Percentiles rank a stretch among this genome's conserved stretches.
Conservation (phyloP, 176 grass and related monocot genomes). For the Bromus sterilis region DNA sequence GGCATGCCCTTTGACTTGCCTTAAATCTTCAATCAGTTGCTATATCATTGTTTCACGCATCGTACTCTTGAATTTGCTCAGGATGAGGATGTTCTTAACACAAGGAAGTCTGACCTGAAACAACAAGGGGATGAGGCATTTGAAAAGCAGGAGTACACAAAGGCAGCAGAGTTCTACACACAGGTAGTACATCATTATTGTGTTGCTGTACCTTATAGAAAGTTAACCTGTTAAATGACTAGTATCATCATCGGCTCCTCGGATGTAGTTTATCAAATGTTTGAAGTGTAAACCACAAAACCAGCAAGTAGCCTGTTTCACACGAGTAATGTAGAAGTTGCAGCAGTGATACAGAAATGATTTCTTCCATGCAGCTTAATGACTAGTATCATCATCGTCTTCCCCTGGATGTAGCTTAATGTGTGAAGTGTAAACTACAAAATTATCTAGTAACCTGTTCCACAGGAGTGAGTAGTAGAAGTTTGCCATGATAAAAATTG, state of each 20-base stretch:
- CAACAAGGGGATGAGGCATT: conserved; percentile 20
- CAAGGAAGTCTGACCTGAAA: conserved; percentile 23
- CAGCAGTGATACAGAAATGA: no score
- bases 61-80: not conserved
- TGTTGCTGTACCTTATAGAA: not conserved
- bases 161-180: not conserved
- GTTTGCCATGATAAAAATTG: not conserved
- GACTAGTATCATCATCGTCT: not conserved
- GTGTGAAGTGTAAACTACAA: not conserved
- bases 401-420: not conserved
- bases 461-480: not conserved
- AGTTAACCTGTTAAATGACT: not conserved
- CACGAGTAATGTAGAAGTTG: not conserved
- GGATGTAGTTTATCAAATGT: not conserved
- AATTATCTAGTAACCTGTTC: not conserved
- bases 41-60: not conserved
- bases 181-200: not conserved
- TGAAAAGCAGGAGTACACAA: conserved; percentile 33
- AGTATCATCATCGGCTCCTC: not conserved
- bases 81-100: conserved; percentile 15
- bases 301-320: not conserved
- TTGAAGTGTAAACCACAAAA: not conserved
- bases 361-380: no score
- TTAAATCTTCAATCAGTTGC: not conserved
- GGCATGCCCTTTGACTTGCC: not conserved